Percentiles rank a stretch among this genome's conserved stretches.
phyloP scores from a whole-genome alignment of 305 asterid species.

The Solanum hybrid region DNA sequence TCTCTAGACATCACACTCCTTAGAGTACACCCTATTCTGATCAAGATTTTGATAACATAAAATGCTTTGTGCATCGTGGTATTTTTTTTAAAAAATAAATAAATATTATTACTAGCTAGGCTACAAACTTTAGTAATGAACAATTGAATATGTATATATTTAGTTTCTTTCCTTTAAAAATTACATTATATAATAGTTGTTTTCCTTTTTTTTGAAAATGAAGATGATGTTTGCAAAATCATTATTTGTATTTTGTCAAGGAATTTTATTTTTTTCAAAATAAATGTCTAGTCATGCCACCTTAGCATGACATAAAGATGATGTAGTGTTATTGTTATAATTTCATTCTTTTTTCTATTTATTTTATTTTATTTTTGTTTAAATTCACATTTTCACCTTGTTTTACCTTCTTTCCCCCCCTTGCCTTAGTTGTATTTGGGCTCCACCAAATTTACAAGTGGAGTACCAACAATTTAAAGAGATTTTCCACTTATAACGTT shows the following conservation, averaged over 20 bases:
- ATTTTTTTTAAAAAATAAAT: too few species aligned
- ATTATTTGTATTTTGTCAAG: background rate
- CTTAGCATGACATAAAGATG: background rate
- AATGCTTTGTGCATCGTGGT: background rate
- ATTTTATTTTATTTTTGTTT: background rate
- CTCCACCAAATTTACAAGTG: background rate
- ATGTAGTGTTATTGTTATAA: background rate
- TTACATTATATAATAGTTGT: background rate
- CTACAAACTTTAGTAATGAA: background rate
- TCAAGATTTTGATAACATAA: background rate
- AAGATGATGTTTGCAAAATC: background rate
- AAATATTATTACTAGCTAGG: background rate
- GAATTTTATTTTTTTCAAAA: background rate
- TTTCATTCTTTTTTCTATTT: background rate
- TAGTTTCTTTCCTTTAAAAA: background rate
- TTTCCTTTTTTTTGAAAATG: background rate
- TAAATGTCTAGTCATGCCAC: background rate
- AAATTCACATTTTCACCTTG: background rate
- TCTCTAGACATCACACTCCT: background rate
- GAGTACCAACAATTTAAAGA: background rate
- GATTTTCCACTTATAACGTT: background rate
- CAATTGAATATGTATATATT: background rate
- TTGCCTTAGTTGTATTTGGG: background rate
- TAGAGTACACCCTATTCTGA: background rate
- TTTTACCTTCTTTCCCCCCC: background rate